Evolutionary conservation across 1,139 yeast genomes (phyloP), one percentile per base, ranked within the genome.

Genomic region (Saccharomycopsis crataegensis): DNA sequence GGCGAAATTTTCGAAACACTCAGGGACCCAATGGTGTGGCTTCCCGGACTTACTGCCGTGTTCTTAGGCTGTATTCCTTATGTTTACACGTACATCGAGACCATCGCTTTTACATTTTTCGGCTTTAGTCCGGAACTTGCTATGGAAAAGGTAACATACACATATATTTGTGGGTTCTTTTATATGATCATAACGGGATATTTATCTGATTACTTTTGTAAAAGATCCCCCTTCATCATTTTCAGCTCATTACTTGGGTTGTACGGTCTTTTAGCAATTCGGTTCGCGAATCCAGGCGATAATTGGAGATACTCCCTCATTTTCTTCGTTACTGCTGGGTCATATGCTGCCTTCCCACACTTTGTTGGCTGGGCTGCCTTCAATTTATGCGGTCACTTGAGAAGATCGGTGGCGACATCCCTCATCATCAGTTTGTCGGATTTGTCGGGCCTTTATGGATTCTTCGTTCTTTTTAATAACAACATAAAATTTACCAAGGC

Each of bases 371-470:
- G 89, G 89, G 70, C 70, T 28, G 75, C 82, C 28, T 72, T 82
- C 64, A 83, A 83, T 63, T 77, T 79, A 60, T 79, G 83, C 11
- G 86, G 88, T 32, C 88, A 83, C 64, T 70, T 78, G 50, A 72
- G 88, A 62, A 80, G 81, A 59, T 72, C 82, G 37, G 83, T 83
- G 38, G 85, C 83, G 43, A 78, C 86, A 5, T 87, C 84, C 1
- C 79, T 81, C 73, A 83, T 80, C 61, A 78, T 84, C 59, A 88
- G 88, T 2, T 82, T 83, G 62, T 89, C 89, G 54, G 83, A 83
- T 65, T 79, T 82, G 61, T 90, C 89, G 54, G 90, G 89, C 60
- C 82, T 83, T 62, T 75, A 83, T 57, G 71, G 87, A 8, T 77
- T 87, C 3, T 83, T 75, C 62, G 69, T 82, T 31, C 83, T 80